Evolutionary conservation across 163 green algal species (phyloP).

Genomic region (Scenedesmus sp.): DNA sequence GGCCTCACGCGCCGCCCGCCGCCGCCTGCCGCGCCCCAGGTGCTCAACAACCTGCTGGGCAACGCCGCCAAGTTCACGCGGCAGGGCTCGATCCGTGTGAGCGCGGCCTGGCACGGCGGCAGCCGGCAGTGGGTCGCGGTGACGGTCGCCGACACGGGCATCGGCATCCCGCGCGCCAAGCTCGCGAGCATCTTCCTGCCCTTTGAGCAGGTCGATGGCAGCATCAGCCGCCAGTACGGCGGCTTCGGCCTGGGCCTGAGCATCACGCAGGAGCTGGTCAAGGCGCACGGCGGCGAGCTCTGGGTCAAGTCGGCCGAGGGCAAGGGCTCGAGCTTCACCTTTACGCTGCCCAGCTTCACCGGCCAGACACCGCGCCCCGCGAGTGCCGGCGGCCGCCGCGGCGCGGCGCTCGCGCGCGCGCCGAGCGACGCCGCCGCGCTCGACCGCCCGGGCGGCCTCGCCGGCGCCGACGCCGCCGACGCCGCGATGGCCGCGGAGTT

Average conservation of each 20-base stretch:
- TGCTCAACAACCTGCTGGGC: constrained; percentile 73
- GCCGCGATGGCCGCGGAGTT: not conserved
- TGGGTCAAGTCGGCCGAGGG: constrained; percentile 58
- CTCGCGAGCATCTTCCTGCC: constrained; percentile 77
- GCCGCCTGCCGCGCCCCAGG: constrained; percentile 45
- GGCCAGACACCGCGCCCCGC: constrained; percentile 20
- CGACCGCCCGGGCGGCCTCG: not conserved
- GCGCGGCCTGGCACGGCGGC: constrained; percentile 37
- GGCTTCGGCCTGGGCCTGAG: constrained; percentile 82
- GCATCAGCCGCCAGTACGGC: constrained; percentile 79
- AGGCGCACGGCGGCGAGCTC: constrained; percentile 77
- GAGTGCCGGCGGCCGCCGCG: not conserved
- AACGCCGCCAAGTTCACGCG: constrained; percentile 80
- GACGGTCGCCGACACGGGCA: constrained; percentile 63
- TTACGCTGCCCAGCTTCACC: constrained; percentile 46
- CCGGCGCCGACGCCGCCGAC: not conserved
- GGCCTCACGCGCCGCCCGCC: not conserved
- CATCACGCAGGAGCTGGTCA: constrained; percentile 76
- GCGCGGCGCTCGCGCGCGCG: not conserved
- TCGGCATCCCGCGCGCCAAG: constrained; percentile 76
- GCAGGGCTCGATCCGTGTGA: constrained; percentile 56
- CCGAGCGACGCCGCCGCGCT: not conserved
- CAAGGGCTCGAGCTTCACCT: constrained; percentile 61
- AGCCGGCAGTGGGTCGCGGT: constrained; percentile 49
- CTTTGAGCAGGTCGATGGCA: constrained; percentile 83